Percentiles rank a stretch among this genome's conserved stretches.
Conservation (phyloP, 306 rosid species). For the Cucumis hystrix region DNA sequence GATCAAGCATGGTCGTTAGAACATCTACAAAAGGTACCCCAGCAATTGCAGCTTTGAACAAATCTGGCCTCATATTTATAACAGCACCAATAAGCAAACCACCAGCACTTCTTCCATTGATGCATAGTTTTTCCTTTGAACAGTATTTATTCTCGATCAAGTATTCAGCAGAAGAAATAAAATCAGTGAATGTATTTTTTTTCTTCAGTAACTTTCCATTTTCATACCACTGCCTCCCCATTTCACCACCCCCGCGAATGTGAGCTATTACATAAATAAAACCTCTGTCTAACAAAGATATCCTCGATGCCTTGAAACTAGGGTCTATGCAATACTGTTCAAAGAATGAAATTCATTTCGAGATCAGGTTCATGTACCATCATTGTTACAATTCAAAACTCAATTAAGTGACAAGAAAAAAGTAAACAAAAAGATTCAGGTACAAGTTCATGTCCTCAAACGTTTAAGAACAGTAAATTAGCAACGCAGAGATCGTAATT, state of each 20-base stretch:
- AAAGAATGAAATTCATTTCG: conserved; percentile 11
- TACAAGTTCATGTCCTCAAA: background rate
- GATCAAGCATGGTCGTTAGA: conserved; percentile 92
- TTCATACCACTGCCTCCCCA: conserved; percentile 99
- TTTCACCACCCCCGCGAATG: conserved; percentile 94
- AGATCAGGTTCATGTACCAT: conserved; percentile 3
- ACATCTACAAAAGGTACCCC: conserved; percentile 98
- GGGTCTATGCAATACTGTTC: conserved; percentile 67
- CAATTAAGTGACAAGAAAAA: background rate
- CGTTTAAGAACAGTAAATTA: background rate
- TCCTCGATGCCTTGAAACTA: conserved; percentile 57
- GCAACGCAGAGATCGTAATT: background rate
- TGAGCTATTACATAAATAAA: conserved; percentile 84
- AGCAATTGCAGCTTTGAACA: conserved; percentile 83
- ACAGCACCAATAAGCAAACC: conserved; percentile 93
- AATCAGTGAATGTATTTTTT: conserved; percentile 83
- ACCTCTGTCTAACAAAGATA: conserved; percentile 82
- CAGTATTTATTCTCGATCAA: conserved; percentile 61
- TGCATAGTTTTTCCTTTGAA: conserved; percentile 62
- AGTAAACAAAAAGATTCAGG: background rate
- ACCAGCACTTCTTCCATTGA: conserved; percentile 93
- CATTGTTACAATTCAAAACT: background rate
- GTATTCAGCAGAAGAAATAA: conserved; percentile 80
- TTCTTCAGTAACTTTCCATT: conserved; percentile 81
- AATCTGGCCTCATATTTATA: conserved; percentile 93